A percentile compares a stretch with the other conserved stretches of the same genome.
phyloP scores from a whole-genome alignment of 495 filamentous ascomycete genomes.

The Staphylotrichum longicolle region DNA sequence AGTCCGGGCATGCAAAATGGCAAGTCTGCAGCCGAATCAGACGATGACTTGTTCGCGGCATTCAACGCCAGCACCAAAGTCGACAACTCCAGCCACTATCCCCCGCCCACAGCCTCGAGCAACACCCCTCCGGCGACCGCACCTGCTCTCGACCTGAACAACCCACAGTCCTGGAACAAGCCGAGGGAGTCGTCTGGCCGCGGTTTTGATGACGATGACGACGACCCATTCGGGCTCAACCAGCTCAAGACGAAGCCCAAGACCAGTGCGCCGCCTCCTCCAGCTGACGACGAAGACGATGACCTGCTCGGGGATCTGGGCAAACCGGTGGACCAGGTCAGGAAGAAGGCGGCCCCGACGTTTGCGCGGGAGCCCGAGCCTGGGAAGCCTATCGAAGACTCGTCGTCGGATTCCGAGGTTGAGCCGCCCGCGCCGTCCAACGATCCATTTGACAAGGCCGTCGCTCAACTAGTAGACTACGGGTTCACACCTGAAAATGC shows the following conservation, averaged over 20 bases:
- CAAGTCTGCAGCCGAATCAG: slow-evolving; percentile 37
- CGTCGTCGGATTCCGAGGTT: slow-evolving; percentile 43
- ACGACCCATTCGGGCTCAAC: slow-evolving; percentile 88
- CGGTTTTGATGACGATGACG: slow-evolving; percentile 46
- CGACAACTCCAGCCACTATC: slow-evolving; percentile 59
- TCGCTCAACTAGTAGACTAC: slow-evolving; percentile 93
- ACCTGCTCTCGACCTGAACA: slow-evolving; percentile 35
- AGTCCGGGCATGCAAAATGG: slow-evolving; percentile 26
- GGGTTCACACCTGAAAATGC: slow-evolving; percentile 84
- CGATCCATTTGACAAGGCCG: slow-evolving; percentile 72
- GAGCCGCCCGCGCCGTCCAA: slow-evolving; percentile 33
- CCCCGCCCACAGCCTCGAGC: slow-evolving; percentile 45
- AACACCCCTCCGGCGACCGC: slow-evolving; percentile 31
- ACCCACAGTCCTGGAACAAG: slow-evolving; percentile 41
- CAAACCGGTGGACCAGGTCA: slow-evolving; percentile 80
- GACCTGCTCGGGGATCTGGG: slow-evolving; percentile 86
- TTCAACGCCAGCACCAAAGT: slow-evolving; percentile 59
- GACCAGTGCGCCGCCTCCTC: slow-evolving; percentile 31
- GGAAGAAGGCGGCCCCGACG: slow-evolving; percentile 40
- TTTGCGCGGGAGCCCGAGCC: slow-evolving; percentile 39
- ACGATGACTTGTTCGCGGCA: slow-evolving; percentile 62
- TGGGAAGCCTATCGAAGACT: slow-evolving; percentile 46
- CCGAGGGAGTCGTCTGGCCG: slow-evolving; percentile 23
- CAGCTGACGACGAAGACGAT: slow-evolving; percentile 72
- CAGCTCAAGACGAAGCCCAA: slow-evolving; percentile 53